Evolutionary conservation across 441 rosid genomes (phyloP).

Genomic region (Adansonia gregorii): DNA sequence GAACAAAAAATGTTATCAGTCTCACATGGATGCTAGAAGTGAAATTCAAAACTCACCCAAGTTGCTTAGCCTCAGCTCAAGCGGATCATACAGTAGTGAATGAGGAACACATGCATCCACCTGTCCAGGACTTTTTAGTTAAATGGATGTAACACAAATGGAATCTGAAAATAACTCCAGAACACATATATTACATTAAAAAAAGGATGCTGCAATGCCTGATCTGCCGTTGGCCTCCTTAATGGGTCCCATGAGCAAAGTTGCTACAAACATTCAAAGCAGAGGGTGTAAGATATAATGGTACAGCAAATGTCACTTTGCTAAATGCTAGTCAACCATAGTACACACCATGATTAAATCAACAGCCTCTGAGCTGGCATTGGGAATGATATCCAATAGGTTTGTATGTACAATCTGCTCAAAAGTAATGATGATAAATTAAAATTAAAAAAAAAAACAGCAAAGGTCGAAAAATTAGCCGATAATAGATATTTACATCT

Average conservation of each 20-base stretch:
- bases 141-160: slow-evolving; percentile 25
- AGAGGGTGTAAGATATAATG: slow-evolving; percentile 28
- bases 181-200: slow-evolving; percentile 60
- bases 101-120: slow-evolving; percentile 65
- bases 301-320: slow-evolving; percentile 17
- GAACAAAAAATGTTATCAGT: neutral
- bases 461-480: slow-evolving; percentile 13
- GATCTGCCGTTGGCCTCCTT: slow-evolving; percentile 91
- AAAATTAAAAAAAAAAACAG: slow-evolving; percentile 16
- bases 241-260: slow-evolving; percentile 92
- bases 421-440: slow-evolving; percentile 31
- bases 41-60: slow-evolving; percentile 52
- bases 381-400: slow-evolving; percentile 69
- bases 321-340: slow-evolving; percentile 17
- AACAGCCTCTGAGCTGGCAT: slow-evolving; percentile 82
- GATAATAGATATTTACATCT: slow-evolving; percentile 47
- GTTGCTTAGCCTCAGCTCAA: slow-evolving; percentile 76
- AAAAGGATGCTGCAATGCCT: slow-evolving; percentile 87
- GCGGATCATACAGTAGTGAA: slow-evolving; percentile 67
- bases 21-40: neutral
- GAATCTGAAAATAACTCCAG: slow-evolving; percentile 21
- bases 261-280: slow-evolving; percentile 48
- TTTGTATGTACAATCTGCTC: slow-evolving; percentile 59
- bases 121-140: slow-evolving; percentile 44
- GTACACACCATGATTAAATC: slow-evolving; percentile 74